These are phyloP conservation scores for Skeletonema potamos DNA, from an alignment of 108 stramenopile genomes.

Conservation along the genomic window DNA sequence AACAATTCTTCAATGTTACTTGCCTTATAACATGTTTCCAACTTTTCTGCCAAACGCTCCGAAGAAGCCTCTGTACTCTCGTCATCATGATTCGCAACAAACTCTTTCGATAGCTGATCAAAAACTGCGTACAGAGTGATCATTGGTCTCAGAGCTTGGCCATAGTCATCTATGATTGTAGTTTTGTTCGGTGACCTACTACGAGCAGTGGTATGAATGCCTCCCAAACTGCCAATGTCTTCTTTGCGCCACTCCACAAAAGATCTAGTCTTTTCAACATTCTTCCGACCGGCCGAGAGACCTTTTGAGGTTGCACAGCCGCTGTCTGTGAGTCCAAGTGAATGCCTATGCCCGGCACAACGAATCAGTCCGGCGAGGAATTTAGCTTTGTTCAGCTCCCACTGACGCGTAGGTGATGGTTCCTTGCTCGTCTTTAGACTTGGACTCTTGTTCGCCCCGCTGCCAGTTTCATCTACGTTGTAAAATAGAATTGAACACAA, in stretches of 20 bases:
- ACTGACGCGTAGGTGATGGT: constrained; percentile 63
- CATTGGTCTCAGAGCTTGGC: constrained; percentile 68
- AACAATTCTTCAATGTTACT: constrained; percentile 65
- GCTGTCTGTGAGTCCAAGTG: constrained; percentile 63
- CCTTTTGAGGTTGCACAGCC: constrained; percentile 62
- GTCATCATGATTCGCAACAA: constrained; percentile 58
- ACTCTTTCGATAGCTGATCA: constrained; percentile 71
- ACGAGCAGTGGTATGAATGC: no score
- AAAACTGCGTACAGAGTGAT: constrained; percentile 72
- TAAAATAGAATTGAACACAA: constrained; percentile 73
- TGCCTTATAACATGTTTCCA: constrained; percentile 61
- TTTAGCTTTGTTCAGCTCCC: constrained; percentile 62
- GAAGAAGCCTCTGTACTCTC: constrained; percentile 51
- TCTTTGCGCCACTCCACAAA: constrained; percentile 75
- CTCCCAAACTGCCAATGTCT: no score
- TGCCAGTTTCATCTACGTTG: constrained; percentile 45
- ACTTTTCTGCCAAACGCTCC: constrained; percentile 50
- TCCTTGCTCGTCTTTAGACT: constrained; percentile 1
- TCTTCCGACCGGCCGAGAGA: constrained; percentile 35
- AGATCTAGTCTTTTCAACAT: constrained; percentile 42
- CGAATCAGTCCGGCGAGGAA: constrained; percentile 71
- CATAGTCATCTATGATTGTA: constrained; percentile 60
- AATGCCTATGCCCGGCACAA: constrained; percentile 78
- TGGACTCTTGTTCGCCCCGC: neutral
- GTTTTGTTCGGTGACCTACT: neutral